phyloP scores from a whole-genome alignment of 805 yeast genomes.

The Candida orba region DNA sequence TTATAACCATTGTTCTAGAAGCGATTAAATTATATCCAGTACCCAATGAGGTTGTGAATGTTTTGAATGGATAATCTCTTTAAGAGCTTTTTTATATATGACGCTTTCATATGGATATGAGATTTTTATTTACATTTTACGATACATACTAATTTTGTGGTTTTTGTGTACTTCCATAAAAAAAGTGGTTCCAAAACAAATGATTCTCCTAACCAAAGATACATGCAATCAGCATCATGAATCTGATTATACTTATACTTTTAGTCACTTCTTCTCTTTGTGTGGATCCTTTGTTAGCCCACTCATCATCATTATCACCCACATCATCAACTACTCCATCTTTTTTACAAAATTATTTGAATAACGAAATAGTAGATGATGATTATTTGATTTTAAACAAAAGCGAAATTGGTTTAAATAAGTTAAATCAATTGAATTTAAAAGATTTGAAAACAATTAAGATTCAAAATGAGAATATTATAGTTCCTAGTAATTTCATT shows the following conservation, averaged over 20 bases:
- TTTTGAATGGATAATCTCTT: no score
- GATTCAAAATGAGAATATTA: slow-evolving; percentile 1
- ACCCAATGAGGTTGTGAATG: no score
- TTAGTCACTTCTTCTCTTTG: background rate
- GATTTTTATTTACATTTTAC: no score
- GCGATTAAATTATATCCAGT: no score
- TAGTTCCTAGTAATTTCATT: slow-evolving; percentile 2
- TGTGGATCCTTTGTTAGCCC: background rate
- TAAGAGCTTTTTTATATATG: no score
- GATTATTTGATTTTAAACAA: slow-evolving; percentile 1
- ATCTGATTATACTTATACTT: background rate
- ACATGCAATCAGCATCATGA: background rate
- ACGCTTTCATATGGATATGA: no score
- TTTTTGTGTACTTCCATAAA: no score
- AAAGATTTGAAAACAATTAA: slow-evolving; percentile 1
- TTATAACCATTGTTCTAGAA: no score
- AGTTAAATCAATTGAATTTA: background rate
- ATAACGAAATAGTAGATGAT: background rate
- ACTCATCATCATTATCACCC: slow-evolving; percentile 1
- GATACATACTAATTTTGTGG: no score
- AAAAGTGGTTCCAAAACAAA: no score
- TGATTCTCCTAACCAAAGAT: no score
- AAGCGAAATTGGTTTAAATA: slow-evolving; percentile 1
- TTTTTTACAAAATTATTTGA: background rate
- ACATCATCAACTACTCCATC: background rate